Conservation (phyloP, 1,139 yeast genomes). For the Kluyveromyces sp. region DNA sequence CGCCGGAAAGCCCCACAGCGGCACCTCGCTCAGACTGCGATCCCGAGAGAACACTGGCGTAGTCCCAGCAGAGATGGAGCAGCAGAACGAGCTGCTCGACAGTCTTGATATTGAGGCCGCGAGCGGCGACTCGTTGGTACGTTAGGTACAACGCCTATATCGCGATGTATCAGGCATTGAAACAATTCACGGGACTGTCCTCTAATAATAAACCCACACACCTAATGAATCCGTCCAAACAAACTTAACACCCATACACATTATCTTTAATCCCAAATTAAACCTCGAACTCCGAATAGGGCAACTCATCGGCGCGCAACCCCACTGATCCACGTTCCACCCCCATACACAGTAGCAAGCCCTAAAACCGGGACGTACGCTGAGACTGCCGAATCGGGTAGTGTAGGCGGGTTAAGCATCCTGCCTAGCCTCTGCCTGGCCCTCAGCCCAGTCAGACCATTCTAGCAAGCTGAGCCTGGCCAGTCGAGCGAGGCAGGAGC, state of each 20-base stretch:
- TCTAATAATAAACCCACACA: background rate
- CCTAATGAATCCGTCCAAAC: background rate
- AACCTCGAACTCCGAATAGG: no score
- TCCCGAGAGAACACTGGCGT: slow-evolving; percentile 13
- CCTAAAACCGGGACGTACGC: no score
- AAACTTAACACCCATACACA: background rate
- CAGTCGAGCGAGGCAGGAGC: no score
- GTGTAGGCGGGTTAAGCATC: background rate
- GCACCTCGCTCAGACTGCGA: slow-evolving; percentile 1
- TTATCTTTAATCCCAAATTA: background rate
- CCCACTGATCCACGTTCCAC: no score
- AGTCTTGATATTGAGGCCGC: slow-evolving; percentile 21
- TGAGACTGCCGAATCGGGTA: background rate
- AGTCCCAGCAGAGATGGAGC: slow-evolving; percentile 26
- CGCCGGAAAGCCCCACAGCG: background rate
- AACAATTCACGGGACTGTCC: background rate
- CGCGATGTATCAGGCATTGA: background rate
- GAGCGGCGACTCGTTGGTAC: no score
- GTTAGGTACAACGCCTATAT: no score
- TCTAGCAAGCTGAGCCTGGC: no score
- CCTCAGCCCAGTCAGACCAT: no score
- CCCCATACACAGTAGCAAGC: no score
- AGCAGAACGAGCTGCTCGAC: slow-evolving; percentile 29
- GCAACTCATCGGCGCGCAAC: no score
- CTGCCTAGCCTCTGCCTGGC: background rate